These are phyloP conservation scores for Candida sanyaensis DNA, from an alignment of 1,139 yeast genomes.

Conservation along the genomic window DNA sequence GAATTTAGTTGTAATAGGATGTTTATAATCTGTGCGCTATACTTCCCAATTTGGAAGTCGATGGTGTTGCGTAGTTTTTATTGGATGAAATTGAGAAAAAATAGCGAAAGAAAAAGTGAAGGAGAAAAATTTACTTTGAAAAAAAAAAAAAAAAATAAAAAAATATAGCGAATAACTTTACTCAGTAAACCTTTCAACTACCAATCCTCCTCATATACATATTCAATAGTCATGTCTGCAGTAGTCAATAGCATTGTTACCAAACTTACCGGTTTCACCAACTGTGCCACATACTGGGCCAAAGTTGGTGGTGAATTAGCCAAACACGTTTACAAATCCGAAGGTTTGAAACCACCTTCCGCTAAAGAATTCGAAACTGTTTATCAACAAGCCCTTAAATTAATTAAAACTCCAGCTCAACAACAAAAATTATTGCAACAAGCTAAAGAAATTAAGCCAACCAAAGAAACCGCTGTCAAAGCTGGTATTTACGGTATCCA, in stretches of 20 bases:
- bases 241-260: conserved; percentile 36
- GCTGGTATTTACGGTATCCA: conserved; percentile 81
- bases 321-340: conserved; percentile 87
- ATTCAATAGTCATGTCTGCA: conserved; percentile 40
- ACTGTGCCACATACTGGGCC: conserved; percentile 76
- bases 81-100: conserved; percentile 17
- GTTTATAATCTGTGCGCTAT: not conserved
- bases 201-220: conserved; percentile 14
- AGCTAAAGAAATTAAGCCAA: conserved; percentile 48
- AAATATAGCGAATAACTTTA: not conserved
- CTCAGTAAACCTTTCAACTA: not conserved
- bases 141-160: not conserved
- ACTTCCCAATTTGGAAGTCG: conserved; percentile 26
- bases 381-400: conserved; percentile 52
- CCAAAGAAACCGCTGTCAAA: conserved; percentile 61
- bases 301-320: conserved; percentile 88
- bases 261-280: conserved; percentile 42
- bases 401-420: conserved; percentile 38
- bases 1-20: not conserved
- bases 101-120: conserved; percentile 3
- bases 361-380: conserved; percentile 76
- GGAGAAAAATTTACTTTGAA: conserved; percentile 5
- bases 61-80: conserved; percentile 11
- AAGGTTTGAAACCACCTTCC: conserved; percentile 92
- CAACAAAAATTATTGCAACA: conserved; percentile 51